These are phyloP conservation scores for Penicillium carneum DNA, from an alignment of 2,329 filamentous ascomycete genomes.

Conservation along the genomic window DNA sequence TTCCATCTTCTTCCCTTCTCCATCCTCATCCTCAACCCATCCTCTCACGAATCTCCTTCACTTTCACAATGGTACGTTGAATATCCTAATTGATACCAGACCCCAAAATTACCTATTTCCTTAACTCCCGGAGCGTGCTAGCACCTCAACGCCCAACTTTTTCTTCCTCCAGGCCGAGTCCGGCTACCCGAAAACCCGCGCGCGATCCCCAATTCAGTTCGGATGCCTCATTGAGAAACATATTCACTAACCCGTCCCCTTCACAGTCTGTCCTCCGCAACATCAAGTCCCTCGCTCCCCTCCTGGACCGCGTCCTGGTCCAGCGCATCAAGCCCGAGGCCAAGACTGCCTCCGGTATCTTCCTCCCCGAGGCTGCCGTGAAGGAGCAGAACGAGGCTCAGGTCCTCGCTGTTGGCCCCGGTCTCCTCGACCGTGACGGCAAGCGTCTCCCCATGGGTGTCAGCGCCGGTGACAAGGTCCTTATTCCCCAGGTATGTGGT, in stretches of 20 bases:
- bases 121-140: neutral
- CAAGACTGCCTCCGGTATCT: conserved; percentile 96
- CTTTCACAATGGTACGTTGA: conserved; percentile 36
- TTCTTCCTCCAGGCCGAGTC: conserved; percentile 18
- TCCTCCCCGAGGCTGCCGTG: conserved; percentile 93
- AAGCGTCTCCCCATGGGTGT: conserved; percentile 88
- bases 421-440: conserved; percentile 84
- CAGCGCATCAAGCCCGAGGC: conserved; percentile 97
- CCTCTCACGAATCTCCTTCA: conserved; percentile 23
- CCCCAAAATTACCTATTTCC: neutral
- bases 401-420: conserved; percentile 93
- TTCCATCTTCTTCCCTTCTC: conserved; percentile 41
- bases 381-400: conserved; percentile 99
- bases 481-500: conserved; percentile 85
- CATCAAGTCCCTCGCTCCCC: conserved; percentile 91
- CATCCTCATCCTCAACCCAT: conserved; percentile 41
- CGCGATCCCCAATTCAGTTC: conserved; percentile 5
- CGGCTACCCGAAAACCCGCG: conserved; percentile 20
- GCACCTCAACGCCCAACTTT: conserved; percentile 13
- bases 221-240: conserved; percentile 1
- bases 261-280: conserved; percentile 76
- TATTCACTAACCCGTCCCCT: conserved; percentile 1
- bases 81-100: too few relatives aligned
- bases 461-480: conserved; percentile 81
- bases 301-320: conserved; percentile 96